Evolutionary conservation across 106 monocot species (phyloP).

Genomic region (Hemerocallis citrina): DNA sequence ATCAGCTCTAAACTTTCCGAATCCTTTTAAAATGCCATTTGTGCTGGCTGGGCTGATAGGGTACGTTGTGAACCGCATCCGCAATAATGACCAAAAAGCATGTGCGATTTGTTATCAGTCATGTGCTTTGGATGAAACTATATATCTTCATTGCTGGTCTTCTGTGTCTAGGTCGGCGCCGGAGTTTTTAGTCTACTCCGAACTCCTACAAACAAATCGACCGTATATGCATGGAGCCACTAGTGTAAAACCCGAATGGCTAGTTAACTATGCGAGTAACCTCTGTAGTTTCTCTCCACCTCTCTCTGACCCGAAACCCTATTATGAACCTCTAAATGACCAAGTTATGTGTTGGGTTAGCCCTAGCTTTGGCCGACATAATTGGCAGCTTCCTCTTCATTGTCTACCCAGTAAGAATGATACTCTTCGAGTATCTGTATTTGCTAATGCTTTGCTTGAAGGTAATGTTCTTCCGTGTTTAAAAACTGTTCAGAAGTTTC

Average conservation of each 20-base stretch:
- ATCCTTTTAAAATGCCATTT: slow-evolving; percentile 67
- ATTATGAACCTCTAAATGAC: slow-evolving; percentile 73
- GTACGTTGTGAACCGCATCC: slow-evolving; percentile 67
- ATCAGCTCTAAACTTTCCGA: slow-evolving; percentile 81
- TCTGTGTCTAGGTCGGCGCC: slow-evolving; percentile 71
- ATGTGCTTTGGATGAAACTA: slow-evolving; percentile 49
- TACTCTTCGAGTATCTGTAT: slow-evolving; percentile 38
- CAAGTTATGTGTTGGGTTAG: slow-evolving; percentile 71
- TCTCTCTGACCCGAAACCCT: slow-evolving; percentile 68
- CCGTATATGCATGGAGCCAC: slow-evolving; percentile 95
- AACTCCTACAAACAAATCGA: slow-evolving; percentile 58
- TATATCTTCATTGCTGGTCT: slow-evolving; percentile 73
- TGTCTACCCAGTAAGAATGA: slow-evolving; percentile 46
- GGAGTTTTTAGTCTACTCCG: slow-evolving; percentile 74
- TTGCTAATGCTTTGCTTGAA: slow-evolving; percentile 79
- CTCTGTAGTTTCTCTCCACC: slow-evolving; percentile 81
- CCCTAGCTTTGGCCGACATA: slow-evolving; percentile 72
- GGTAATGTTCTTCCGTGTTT: slow-evolving; percentile 82
- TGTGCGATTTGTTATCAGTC: slow-evolving; percentile 54
- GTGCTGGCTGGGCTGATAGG: slow-evolving; percentile 94
- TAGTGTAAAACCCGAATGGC: slow-evolving; percentile 72
- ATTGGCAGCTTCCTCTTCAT: slow-evolving; percentile 84
- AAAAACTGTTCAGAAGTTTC: slow-evolving; percentile 29
- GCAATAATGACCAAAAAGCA: slow-evolving; percentile 31
- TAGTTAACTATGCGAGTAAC: slow-evolving; percentile 58